Percentiles rank a stretch among this genome's conserved stretches.
Conservation (phyloP, 495 filamentous ascomycete genomes). For the Penicillium alfredii region DNA sequence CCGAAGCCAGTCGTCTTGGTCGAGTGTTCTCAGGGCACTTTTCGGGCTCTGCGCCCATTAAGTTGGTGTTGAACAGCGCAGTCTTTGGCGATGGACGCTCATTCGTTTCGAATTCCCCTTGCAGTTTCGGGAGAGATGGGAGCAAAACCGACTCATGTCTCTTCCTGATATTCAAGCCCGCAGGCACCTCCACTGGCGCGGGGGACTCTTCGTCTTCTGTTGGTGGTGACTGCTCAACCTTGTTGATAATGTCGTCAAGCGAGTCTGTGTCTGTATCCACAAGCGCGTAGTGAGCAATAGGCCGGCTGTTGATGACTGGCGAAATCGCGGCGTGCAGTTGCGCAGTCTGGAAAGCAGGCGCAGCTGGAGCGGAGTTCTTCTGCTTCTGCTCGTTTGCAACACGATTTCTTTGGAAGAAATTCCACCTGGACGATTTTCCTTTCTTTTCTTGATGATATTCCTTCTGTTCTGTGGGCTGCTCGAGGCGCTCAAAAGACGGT, state of each 20-base stretch:
- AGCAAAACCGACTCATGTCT: conserved; percentile 47
- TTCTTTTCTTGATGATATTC: conserved; percentile 24
- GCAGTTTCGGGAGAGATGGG: conserved; percentile 47
- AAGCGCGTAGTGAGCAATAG: conserved; percentile 74
- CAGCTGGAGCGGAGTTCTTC: conserved; percentile 7
- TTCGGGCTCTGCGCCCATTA: conserved; percentile 11
- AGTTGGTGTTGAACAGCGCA: conserved; percentile 30
- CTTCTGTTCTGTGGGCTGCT: conserved; percentile 5
- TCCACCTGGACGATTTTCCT: conserved; percentile 51
- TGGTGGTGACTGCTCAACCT: conserved; percentile 46
- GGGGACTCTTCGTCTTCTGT: conserved; percentile 30
- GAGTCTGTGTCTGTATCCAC: conserved; percentile 68
- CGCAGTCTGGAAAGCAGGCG: conserved; percentile 11
- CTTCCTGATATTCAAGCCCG: conserved; percentile 32
- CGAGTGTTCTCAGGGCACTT: conserved; percentile 21
- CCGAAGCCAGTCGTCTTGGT: conserved; percentile 58
- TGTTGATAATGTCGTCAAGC: conserved; percentile 61
- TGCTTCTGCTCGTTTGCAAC: conserved; percentile 16
- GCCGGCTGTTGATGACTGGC: conserved; percentile 32
- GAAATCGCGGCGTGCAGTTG: conserved; percentile 39
- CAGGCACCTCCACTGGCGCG: conserved; percentile 26
- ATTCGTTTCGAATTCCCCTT: conserved; percentile 35
- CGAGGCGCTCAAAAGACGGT: too few relatives aligned
- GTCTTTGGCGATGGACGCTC: conserved; percentile 39
- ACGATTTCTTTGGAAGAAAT: conserved; percentile 65